These are phyloP conservation scores for Ogataea haglerorum DNA, from an alignment of 805 yeast species.

Conservation along the genomic window DNA sequence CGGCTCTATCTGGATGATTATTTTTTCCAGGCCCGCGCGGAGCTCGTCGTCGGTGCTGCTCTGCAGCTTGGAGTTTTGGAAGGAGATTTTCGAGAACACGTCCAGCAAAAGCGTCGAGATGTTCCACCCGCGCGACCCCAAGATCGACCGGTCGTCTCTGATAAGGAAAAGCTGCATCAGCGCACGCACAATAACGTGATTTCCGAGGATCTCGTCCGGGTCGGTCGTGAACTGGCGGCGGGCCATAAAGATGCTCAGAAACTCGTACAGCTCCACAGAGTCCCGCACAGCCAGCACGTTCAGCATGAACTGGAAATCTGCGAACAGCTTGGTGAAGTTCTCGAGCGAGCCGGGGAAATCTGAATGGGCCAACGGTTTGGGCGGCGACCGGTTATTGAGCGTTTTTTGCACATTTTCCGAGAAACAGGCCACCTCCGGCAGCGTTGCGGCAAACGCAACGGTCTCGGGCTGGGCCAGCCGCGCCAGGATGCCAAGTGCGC, in stretches of 20 bases:
- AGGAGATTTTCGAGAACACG: slow-evolving; percentile 18
- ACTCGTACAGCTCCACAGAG: slow-evolving; percentile 26
- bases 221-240: slow-evolving; percentile 24
- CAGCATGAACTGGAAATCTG: slow-evolving; percentile 38
- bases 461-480: slow-evolving; percentile 4
- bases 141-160: slow-evolving; percentile 56
- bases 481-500: slow-evolving; percentile 6
- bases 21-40: slow-evolving; percentile 21
- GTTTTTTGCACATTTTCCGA: slow-evolving; percentile 46
- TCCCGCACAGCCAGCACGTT: slow-evolving; percentile 30
- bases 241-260: slow-evolving; percentile 25
- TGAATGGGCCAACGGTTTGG: slow-evolving; percentile 28
- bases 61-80: slow-evolving; percentile 23
- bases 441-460: slow-evolving; percentile 18
- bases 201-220: slow-evolving; percentile 31
- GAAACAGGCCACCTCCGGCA: slow-evolving; percentile 37
- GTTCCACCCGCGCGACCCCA: slow-evolving; percentile 43
- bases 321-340: slow-evolving; percentile 28
- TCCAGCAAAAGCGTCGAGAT: slow-evolving; percentile 37
- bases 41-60: slow-evolving; percentile 18
- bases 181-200: slow-evolving; percentile 57
- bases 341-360: slow-evolving; percentile 19
- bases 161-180: slow-evolving; percentile 58
- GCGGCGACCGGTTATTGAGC: slow-evolving; percentile 49
- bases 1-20: slow-evolving; percentile 46